A percentile compares a stretch with the other conserved stretches of the same genome.
Evolutionary conservation across 306 rosid species (phyloP).

Genomic region (Sophora flavescens): DNA sequence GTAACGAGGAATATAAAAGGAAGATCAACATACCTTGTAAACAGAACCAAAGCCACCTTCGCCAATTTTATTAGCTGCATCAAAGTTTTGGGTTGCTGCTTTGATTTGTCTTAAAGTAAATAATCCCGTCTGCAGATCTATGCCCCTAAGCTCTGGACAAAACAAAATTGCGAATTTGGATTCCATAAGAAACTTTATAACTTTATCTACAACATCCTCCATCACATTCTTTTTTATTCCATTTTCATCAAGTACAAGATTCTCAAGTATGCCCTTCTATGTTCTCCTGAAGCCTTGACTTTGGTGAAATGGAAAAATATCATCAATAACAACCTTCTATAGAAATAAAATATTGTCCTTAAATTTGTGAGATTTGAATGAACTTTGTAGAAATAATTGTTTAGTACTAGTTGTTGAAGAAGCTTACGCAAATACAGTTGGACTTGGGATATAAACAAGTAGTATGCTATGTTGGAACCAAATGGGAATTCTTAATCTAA

Average conservation of each 20-base stretch:
- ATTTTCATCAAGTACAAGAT: conserved; percentile 9
- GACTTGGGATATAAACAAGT: not conserved
- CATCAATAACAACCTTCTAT: conserved; percentile 12
- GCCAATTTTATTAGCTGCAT: conserved; percentile 78
- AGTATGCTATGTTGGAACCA: conserved; percentile 9
- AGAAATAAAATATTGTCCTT: conserved; percentile 1
- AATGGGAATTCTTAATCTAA: not conserved
- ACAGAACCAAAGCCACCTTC: conserved; percentile 98
- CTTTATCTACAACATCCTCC: conserved; percentile 10
- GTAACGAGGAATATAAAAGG: conserved; percentile 11
- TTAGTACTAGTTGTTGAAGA: conserved; percentile 15
- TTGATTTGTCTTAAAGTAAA: conserved; percentile 84
- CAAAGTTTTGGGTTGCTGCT: conserved; percentile 84
- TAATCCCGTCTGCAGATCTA: conserved; percentile 86
- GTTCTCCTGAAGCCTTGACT: conserved; percentile 26
- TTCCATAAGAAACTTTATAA: conserved; percentile 26
- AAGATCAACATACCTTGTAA: conserved; percentile 69
- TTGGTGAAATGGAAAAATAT: not conserved
- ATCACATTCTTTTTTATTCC: conserved; percentile 6
- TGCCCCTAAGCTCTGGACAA: conserved; percentile 72
- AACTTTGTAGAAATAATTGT: not conserved
- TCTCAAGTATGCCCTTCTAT: conserved; percentile 4
- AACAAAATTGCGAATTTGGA: conserved; percentile 17
- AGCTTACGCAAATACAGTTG: not conserved
- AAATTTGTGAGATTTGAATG: not conserved